Evolutionary conservation across 768 basidiomycete genomes (phyloP), one percentile per base, ranked within the genome.

Genomic region (Chalciporus chontae): DNA sequence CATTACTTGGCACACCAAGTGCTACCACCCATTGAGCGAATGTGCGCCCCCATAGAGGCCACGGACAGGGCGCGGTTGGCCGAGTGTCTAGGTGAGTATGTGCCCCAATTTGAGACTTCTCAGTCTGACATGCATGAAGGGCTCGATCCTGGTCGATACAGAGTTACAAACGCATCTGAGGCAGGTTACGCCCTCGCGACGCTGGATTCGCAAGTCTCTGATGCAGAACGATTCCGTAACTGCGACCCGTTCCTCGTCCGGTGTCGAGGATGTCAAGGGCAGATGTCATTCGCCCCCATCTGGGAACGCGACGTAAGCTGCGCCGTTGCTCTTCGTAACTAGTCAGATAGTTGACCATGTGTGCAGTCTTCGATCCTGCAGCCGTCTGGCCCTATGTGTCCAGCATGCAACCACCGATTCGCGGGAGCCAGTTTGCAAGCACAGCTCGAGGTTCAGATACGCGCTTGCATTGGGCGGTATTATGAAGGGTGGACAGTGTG

Each of bases 11-110:
- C 87, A 4, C 81, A 90, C 23, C 96, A 99, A 70, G 81, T 99
- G 27, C 72, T 99, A 3, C 96, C 96, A 4, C 94, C 96, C 0
- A 85, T 98, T 49, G 90, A 96, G 62, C 85, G 96, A 56, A 71
- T 99, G 43, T 99, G 96, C 64, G 96, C 96, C 38, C 87, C 90
- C 2, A 98, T 99, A 40, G 92, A 96, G 58, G 95, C 94, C 7
- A 97, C 94, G 0, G 95, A 98, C 59, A 80, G 90, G 23, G 75
- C 94, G 7, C 80, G 94, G 31, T 72, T 99, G 18, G 96, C 96
- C 0, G 95, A 98, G 71, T 97, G 93, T 65, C 81, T 99, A 6
- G 95, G 94, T 92, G 63, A 45, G 78, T 67, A 18, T 14, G 27
- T 54, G 24, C 34, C 18, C 8, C 7, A 5, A 26, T 37, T 2